Evolutionary conservation across 2,329 filamentous ascomycete species (phyloP).

Genomic region (Hypoxylon sp.): DNA sequence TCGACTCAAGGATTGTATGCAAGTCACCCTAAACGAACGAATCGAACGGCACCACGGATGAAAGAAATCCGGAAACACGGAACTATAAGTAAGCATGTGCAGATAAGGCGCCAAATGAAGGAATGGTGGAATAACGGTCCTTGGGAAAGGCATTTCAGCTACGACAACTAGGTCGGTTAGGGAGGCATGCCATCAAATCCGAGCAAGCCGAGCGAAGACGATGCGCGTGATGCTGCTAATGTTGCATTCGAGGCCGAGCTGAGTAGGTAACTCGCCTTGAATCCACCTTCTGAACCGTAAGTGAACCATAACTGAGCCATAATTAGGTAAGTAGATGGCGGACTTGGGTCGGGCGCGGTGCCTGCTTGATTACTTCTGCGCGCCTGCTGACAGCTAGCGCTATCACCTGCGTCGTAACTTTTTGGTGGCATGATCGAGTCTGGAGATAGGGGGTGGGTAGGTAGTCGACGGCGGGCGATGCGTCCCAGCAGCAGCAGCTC

Average conservation of each 20-base stretch:
- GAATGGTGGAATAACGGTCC: neutral
- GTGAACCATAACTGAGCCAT: neutral
- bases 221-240: slow-evolving; percentile 1
- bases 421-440: neutral
- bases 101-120: slow-evolving; percentile 2
- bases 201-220: slow-evolving; percentile 2
- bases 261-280: neutral
- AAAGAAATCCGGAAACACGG: slow-evolving; percentile 12
- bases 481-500: neutral
- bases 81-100: slow-evolving; percentile 14
- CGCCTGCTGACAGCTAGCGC: neutral
- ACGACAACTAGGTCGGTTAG: neutral
- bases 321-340: neutral
- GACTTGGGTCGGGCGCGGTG: neutral
- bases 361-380: neutral
- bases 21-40: slow-evolving; percentile 14
- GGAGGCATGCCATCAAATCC: neutral
- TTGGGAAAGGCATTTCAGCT: neutral
- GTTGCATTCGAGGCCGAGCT: slow-evolving; percentile 13
- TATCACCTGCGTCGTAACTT: neutral
- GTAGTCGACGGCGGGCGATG: neutral
- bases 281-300: neutral
- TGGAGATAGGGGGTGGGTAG: neutral
- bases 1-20: slow-evolving; percentile 23
- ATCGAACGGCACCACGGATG: slow-evolving; percentile 1